phyloP scores from a whole-genome alignment of 1,284 basidiomycete genomes.

The Austroboletus niveus region DNA sequence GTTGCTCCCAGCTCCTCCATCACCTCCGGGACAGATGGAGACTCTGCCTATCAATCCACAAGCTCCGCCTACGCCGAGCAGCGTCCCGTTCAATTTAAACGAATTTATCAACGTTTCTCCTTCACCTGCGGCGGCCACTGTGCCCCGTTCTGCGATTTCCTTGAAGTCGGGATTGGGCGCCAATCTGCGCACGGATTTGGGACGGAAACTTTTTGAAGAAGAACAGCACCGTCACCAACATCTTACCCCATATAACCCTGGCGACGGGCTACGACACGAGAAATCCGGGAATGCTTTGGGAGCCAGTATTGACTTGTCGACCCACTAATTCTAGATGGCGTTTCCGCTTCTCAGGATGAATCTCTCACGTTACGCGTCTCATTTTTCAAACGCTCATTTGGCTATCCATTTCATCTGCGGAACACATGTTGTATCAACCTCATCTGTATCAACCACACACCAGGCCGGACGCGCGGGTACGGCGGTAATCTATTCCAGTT shows the following conservation, averaged over 20 bases:
- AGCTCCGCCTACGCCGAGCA: conserved; percentile 41
- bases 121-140: conserved; percentile 44
- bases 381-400: conserved; percentile 12
- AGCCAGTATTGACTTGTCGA: conserved; percentile 31
- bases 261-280: conserved; percentile 27
- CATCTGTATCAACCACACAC: conserved; percentile 2
- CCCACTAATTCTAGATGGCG: conserved; percentile 15
- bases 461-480: conserved; percentile 13
- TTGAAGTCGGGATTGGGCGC: conserved; percentile 44
- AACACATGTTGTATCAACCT: conserved; percentile 33
- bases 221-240: conserved; percentile 46
- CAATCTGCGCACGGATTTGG: conserved; percentile 55
- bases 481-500: conserved; percentile 31
- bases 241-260: conserved; percentile 12
- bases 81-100: conserved; percentile 55
- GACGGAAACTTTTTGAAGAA: conserved; percentile 68
- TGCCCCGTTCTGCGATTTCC: conserved; percentile 31
- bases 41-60: conserved; percentile 16
- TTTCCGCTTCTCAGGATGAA: conserved; percentile 1
- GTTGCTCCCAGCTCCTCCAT: conserved; percentile 31
- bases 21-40: conserved; percentile 26
- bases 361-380: conserved; percentile 17
- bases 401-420: conserved; percentile 22
- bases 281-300: conserved; percentile 25
- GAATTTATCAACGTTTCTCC: conserved; percentile 76